Evolutionary conservation across 352 stramenopile genomes (phyloP).

Genomic region (Pythium brassicae): DNA sequence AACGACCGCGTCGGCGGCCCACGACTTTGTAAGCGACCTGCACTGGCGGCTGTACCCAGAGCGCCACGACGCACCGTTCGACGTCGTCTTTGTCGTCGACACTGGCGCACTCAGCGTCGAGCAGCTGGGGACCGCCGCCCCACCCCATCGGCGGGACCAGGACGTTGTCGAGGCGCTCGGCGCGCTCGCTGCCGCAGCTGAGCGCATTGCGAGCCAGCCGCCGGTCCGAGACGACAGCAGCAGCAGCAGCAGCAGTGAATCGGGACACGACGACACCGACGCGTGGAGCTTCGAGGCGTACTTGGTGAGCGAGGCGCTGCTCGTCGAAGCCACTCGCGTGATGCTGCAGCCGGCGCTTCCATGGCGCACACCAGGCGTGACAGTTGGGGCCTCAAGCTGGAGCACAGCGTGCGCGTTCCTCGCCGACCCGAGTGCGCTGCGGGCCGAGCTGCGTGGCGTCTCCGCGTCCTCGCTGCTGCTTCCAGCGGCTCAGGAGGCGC

Average conservation of each 20-base stretch:
- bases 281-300: constrained; percentile 46
- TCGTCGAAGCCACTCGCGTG: constrained; percentile 42
- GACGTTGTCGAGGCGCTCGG: constrained; percentile 22
- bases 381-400: constrained; percentile 60
- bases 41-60: constrained; percentile 25
- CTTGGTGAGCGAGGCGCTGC: constrained; percentile 49
- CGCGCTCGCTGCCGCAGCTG: constrained; percentile 13
- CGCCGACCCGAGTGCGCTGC: constrained; percentile 22
- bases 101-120: neutral
- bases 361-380: constrained; percentile 41
- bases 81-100: constrained; percentile 19
- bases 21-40: constrained; percentile 26
- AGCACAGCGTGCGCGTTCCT: constrained; percentile 36
- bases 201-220: constrained; percentile 15
- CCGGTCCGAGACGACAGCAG: constrained; percentile 1
- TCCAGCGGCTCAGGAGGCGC: constrained; percentile 9
- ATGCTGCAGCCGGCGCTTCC: constrained; percentile 32
- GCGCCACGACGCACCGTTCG: constrained; percentile 18
- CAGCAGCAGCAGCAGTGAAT: neutral
- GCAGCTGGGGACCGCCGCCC: neutral
- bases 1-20: constrained; percentile 21
- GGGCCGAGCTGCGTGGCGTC: constrained; percentile 13
- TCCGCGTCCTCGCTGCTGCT: constrained; percentile 11
- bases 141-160: constrained; percentile 13
- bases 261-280: constrained; percentile 6